A percentile compares a stretch with the other conserved stretches of the same genome.
These are phyloP conservation scores for Claviceps spartinae DNA, from an alignment of 2,329 filamentous ascomycete genomes.

Conservation along the genomic window DNA sequence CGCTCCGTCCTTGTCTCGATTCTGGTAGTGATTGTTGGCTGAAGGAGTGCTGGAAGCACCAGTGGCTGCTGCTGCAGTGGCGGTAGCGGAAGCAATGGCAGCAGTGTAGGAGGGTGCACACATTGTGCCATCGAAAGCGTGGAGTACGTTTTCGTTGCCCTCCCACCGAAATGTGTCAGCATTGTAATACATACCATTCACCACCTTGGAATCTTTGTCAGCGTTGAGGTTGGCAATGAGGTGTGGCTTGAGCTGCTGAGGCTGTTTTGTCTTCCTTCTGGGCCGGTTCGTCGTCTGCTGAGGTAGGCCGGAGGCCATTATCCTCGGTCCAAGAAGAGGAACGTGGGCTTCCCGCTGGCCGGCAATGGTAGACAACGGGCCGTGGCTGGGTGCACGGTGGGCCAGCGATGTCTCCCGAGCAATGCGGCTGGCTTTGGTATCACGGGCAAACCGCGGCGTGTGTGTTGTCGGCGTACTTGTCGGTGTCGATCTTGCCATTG, in stretches of 20 bases:
- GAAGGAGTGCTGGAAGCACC: not conserved
- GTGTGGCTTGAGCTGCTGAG: conserved; percentile 63
- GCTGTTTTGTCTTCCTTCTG: conserved; percentile 43
- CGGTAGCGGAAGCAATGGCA: conserved; percentile 11
- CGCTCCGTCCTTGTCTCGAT: conserved; percentile 41
- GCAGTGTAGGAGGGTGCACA: conserved; percentile 37
- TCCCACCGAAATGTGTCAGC: conserved; percentile 81
- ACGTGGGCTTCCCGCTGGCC: conserved; percentile 40
- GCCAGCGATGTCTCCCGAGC: conserved; percentile 49
- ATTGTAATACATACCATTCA: conserved; percentile 86
- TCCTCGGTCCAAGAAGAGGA: conserved; percentile 37
- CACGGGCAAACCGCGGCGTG: conserved; percentile 49
- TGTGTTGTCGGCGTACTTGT: conserved; percentile 13
- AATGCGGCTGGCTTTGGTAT: conserved; percentile 52
- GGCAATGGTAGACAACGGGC: conserved; percentile 39
- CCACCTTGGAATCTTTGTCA: conserved; percentile 68
- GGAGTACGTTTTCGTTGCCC: conserved; percentile 80
- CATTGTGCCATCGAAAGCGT: conserved; percentile 57
- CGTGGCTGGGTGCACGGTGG: conserved; percentile 41
- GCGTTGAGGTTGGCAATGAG: conserved; percentile 74
- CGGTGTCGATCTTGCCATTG: conserved; percentile 39
- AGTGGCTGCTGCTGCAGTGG: not conserved
- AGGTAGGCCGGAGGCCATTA: conserved; percentile 22
- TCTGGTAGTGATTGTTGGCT: conserved; percentile 19
- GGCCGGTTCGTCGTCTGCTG: conserved; percentile 29